Conservation (phyloP, 2,329 filamentous ascomycete species). For the Cladosporium halotolerans region DNA sequence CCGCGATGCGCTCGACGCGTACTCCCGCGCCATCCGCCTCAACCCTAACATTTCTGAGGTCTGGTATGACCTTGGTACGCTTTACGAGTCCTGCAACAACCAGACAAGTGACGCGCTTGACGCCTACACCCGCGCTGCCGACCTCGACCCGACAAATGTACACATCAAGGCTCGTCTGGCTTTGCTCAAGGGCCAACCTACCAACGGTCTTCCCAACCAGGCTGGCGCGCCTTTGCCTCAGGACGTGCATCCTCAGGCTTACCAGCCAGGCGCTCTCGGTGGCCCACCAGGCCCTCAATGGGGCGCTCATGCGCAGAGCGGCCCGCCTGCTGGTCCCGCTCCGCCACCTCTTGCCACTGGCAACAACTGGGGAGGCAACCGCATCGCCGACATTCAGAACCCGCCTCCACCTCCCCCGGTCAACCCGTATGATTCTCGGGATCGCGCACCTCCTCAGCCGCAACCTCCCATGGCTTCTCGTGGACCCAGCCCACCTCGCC, state of each 20-base stretch:
- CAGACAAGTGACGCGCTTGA: slow-evolving; percentile 94
- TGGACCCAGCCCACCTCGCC: slow-evolving; percentile 55
- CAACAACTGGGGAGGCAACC: slow-evolving; percentile 56
- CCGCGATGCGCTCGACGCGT: slow-evolving; percentile 92
- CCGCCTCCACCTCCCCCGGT: slow-evolving; percentile 56
- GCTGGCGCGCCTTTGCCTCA: slow-evolving; percentile 80
- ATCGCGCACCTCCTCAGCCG: slow-evolving; percentile 62
- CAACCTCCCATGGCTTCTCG: slow-evolving; percentile 17
- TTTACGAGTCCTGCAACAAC: slow-evolving; percentile 99
- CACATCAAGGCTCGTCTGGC: slow-evolving; percentile 95
- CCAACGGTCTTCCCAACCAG: slow-evolving; percentile 63
- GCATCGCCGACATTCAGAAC: slow-evolving; percentile 71
- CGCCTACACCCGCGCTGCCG: slow-evolving; percentile 88
- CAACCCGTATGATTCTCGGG: slow-evolving; percentile 76
- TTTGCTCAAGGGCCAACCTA: slow-evolving; percentile 71
- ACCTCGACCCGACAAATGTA: slow-evolving; percentile 85
- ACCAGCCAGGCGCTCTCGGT: slow-evolving; percentile 69
- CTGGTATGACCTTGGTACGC: slow-evolving; percentile 94
- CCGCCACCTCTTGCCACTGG: slow-evolving; percentile 46
- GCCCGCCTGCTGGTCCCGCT: slow-evolving; percentile 59
- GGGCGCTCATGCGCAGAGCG: slow-evolving; percentile 67
- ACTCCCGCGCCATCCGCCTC: slow-evolving; percentile 89
- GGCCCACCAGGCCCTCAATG: slow-evolving; percentile 83
- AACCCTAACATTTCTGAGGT: slow-evolving; percentile 99
- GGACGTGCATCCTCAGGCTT: slow-evolving; percentile 92